Evolutionary conservation across 2,329 filamentous ascomycete genomes (phyloP).

Genomic region (Didymella pinodella): DNA sequence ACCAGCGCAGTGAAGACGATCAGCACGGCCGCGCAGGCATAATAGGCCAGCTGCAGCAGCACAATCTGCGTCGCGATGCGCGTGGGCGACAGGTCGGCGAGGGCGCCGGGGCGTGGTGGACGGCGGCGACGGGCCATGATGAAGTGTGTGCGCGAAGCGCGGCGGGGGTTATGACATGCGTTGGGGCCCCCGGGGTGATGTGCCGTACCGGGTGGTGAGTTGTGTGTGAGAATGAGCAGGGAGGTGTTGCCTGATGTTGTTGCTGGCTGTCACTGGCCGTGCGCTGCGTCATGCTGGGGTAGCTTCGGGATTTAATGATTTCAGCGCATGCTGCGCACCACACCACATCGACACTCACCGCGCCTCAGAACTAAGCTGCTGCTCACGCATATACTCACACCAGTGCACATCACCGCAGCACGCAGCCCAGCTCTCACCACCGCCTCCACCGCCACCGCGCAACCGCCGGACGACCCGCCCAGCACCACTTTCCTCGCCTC

Average conservation of each 20-base stretch:
- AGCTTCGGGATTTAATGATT: constrained; percentile 21
- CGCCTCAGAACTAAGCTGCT: neutral
- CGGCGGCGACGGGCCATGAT: constrained; percentile 65
- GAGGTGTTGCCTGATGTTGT: neutral
- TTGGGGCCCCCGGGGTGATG: neutral
- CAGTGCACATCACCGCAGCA: no score
- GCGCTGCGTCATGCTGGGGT: constrained; percentile 25
- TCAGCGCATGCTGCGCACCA: no score
- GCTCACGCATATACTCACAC: neutral
- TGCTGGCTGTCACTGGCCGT: neutral
- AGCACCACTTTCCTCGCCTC: constrained; percentile 1
- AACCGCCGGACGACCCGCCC: no score
- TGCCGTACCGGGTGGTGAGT: neutral
- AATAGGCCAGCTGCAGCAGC: constrained; percentile 70
- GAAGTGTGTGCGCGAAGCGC: constrained; percentile 24
- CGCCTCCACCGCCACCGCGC: no score
- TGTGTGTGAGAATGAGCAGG: constrained; percentile 7
- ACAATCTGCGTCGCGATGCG: constrained; percentile 73
- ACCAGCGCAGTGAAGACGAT: constrained; percentile 74
- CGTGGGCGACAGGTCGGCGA: constrained; percentile 71
- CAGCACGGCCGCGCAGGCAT: constrained; percentile 66
- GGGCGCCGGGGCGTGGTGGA: constrained; percentile 70
- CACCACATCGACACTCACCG: neutral
- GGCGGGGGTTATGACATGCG: constrained; percentile 8
- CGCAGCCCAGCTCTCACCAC: neutral